A percentile compares a stretch with the other conserved stretches of the same genome.
phyloP scores from a whole-genome alignment of 73 alveolate species.

The Paramecium octaurelia region DNA sequence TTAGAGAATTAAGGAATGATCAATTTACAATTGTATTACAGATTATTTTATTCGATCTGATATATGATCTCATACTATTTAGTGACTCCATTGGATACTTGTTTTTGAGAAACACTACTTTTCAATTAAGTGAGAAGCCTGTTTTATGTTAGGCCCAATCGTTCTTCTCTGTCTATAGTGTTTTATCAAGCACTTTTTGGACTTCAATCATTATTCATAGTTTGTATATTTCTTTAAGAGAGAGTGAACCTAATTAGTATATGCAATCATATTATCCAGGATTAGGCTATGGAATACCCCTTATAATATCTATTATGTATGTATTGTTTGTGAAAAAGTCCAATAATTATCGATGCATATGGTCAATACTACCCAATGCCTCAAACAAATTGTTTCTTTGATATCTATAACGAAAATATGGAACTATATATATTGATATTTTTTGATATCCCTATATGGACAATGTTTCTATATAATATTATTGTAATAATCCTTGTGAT shows the following conservation, averaged over 20 bases:
- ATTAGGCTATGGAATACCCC: not conserved
- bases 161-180: not conserved
- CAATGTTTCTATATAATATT: not conserved
- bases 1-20: not conserved
- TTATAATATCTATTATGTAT: not conserved
- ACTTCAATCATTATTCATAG: not conserved
- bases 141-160: not conserved
- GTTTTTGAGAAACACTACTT: not conserved
- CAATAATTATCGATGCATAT: not conserved
- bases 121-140: not conserved
- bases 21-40: not conserved
- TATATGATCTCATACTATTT: not conserved
- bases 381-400: not conserved
- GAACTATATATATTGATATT: not conserved
- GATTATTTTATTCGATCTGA: not conserved
- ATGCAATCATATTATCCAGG: not conserved
- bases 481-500: not conserved
- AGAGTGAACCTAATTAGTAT: not conserved
- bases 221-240: not conserved
- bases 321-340: not conserved
- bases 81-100: not conserved
- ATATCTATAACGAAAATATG: not conserved
- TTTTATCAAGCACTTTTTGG: not conserved
- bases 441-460: not conserved
- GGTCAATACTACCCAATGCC: constrained; percentile 16